Conservation (phyloP, 2,329 filamentous ascomycete genomes). For the Magnaporthiopsis incrustans region DNA sequence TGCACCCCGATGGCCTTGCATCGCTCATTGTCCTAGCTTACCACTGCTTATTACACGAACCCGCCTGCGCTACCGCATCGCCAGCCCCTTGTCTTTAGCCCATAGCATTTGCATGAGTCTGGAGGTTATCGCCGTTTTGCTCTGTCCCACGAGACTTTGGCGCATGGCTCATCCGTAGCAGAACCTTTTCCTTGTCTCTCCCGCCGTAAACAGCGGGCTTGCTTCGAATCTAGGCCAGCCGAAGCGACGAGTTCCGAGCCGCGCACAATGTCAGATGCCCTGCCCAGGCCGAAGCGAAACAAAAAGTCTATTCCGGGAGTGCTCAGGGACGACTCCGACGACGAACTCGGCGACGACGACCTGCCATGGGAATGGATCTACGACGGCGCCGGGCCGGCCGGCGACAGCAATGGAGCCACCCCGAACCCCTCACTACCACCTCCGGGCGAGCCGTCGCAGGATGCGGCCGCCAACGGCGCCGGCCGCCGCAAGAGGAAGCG, state of each 20-base stretch:
- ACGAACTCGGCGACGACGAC: conserved; percentile 71
- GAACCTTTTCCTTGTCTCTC: neutral
- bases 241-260: neutral
- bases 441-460: neutral
- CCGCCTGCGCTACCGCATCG: neutral
- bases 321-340: conserved; percentile 73
- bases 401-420: conserved; percentile 10
- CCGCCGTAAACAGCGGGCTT: neutral
- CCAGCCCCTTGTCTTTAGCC: neutral
- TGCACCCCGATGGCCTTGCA: neutral
- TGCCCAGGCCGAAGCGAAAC: conserved; percentile 1
- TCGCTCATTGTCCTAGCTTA: neutral
- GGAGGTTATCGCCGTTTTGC: neutral
- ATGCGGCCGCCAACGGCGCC: conserved; percentile 1
- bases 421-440: conserved; percentile 1
- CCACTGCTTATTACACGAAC: neutral
- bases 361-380: conserved; percentile 77
- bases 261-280: neutral
- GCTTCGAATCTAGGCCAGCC: neutral
- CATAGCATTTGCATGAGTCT: neutral
- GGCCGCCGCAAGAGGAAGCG: conserved; percentile 28
- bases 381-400: conserved; percentile 22
- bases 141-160: neutral
- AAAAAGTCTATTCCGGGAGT: conserved; percentile 41
- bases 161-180: neutral